Percentiles rank a stretch among this genome's conserved stretches.
These are phyloP conservation scores for Suillus spraguei DNA, from an alignment of 768 basidiomycete genomes.

Conservation along the genomic window DNA sequence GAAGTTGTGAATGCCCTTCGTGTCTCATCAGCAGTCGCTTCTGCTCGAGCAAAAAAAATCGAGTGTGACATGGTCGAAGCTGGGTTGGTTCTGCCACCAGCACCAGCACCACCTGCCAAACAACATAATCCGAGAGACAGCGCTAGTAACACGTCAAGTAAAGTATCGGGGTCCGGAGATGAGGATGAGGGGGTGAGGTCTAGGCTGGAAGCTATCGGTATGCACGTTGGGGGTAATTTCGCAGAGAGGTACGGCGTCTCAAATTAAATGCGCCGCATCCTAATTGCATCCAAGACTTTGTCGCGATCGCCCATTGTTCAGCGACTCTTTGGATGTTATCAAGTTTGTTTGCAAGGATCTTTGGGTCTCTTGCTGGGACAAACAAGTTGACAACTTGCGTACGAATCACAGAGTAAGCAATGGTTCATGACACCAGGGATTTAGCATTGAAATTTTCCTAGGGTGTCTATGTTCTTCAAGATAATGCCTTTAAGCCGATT, in stretches of 20 bases:
- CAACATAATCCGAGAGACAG: constrained; percentile 36
- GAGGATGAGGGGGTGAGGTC: constrained; percentile 72
- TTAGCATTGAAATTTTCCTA: constrained; percentile 28
- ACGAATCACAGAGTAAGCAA: constrained; percentile 86
- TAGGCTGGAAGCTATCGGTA: constrained; percentile 80
- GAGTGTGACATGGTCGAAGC: constrained; percentile 82
- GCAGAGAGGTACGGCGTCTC: constrained; percentile 68
- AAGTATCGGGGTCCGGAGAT: constrained; percentile 36
- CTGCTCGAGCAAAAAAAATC: constrained; percentile 62
- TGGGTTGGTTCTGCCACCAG: constrained; percentile 65
- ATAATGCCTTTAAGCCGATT: constrained; percentile 88
- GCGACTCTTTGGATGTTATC: constrained; percentile 85
- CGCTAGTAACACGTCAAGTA: constrained; percentile 29
- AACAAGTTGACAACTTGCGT: constrained; percentile 93
- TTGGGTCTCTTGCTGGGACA: constrained; percentile 92
- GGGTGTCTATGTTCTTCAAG: constrained; percentile 94
- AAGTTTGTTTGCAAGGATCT: constrained; percentile 97
- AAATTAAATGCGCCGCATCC: background rate
- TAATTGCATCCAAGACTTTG: constrained; percentile 56
- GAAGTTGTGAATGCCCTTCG: constrained; percentile 76
- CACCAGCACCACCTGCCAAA: constrained; percentile 46
- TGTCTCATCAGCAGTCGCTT: constrained; percentile 73
- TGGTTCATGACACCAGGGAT: constrained; percentile 1
- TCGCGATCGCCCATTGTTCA: constrained; percentile 71
- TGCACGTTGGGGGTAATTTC: constrained; percentile 85